Conservation (phyloP, 2,329 filamentous ascomycete genomes). For the Hypomyces perniciosus region DNA sequence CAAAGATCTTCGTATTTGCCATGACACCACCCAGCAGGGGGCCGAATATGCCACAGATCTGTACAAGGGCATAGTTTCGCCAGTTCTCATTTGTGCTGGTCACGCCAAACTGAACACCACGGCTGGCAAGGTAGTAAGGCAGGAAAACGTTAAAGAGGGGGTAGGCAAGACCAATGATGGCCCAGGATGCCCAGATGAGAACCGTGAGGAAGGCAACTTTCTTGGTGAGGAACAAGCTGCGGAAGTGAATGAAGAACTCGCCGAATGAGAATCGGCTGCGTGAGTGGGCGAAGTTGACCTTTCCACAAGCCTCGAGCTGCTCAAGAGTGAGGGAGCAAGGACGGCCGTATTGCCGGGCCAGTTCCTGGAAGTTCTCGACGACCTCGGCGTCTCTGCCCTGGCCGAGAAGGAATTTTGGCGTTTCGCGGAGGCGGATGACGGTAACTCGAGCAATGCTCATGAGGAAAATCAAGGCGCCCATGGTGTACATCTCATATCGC, state of each 20-base stretch:
- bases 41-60: constrained; percentile 57
- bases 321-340: constrained; percentile 35
- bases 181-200: constrained; percentile 61
- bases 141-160: constrained; percentile 66
- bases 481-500: constrained; percentile 44
- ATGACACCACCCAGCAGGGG: constrained; percentile 58
- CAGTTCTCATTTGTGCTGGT: constrained; percentile 48
- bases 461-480: constrained; percentile 40
- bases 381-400: constrained; percentile 46
- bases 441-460: constrained; percentile 49
- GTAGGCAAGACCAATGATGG: constrained; percentile 59
- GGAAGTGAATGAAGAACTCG: constrained; percentile 42
- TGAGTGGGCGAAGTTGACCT: constrained; percentile 23
- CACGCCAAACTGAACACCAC: constrained; percentile 40
- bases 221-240: constrained; percentile 54
- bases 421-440: constrained; percentile 50
- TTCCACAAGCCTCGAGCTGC: constrained; percentile 34
- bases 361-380: constrained; percentile 34
- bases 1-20: constrained; percentile 56
- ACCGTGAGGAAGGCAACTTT: constrained; percentile 51
- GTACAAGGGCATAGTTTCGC: constrained; percentile 63
- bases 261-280: constrained; percentile 16
- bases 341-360: constrained; percentile 35
- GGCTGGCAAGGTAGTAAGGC: constrained; percentile 29
- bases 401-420: constrained; percentile 53